A percentile compares a stretch with the other conserved stretches of the same genome.
phyloP scores from a whole-genome alignment of 164 flowering plant species.

The Taxillus chinensis region DNA sequence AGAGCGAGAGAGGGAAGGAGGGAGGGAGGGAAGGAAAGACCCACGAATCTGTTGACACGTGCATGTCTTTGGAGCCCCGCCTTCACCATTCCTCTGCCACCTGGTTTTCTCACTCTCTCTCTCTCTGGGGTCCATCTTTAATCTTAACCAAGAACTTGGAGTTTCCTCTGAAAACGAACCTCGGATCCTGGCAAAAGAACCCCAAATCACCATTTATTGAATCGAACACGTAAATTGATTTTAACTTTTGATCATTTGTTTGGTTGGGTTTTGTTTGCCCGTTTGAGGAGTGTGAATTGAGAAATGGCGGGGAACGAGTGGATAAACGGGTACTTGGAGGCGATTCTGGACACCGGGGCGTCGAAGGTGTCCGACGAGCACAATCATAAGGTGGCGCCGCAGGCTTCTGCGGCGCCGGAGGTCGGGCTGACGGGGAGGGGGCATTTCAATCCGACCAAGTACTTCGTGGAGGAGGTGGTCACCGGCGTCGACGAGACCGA shows the following conservation, averaged over 20 bases:
- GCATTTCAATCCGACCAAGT: conserved; percentile 80
- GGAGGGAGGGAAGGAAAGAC: not conserved
- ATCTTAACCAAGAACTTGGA: not conserved
- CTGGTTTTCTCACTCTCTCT: not conserved
- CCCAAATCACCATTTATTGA: too few species aligned
- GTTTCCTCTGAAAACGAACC: not conserved
- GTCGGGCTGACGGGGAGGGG: conserved; percentile 36
- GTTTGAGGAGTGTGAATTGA: not conserved
- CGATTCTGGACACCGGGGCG: conserved; percentile 61
- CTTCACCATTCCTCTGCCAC: conserved; percentile 6
- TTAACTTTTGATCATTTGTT: not conserved
- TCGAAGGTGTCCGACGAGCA: conserved; percentile 33
- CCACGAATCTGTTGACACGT: not conserved
- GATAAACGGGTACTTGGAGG: conserved; percentile 91
- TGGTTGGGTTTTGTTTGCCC: not conserved
- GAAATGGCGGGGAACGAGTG: conserved; percentile 87
- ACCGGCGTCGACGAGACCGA: conserved; percentile 86
- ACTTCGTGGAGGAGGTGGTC: conserved; percentile 85
- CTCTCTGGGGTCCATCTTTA: too few species aligned
- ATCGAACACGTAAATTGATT: too few species aligned
- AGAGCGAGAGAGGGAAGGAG: not conserved
- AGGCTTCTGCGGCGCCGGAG: too few species aligned
- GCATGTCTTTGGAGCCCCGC: conserved; percentile 4
- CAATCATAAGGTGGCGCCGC: conserved; percentile 9
- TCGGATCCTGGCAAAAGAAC: not conserved